These are phyloP conservation scores for Rhizopus microsporus DNA, from an alignment of 371 early-diverging fungal species.

Conservation along the genomic window DNA sequence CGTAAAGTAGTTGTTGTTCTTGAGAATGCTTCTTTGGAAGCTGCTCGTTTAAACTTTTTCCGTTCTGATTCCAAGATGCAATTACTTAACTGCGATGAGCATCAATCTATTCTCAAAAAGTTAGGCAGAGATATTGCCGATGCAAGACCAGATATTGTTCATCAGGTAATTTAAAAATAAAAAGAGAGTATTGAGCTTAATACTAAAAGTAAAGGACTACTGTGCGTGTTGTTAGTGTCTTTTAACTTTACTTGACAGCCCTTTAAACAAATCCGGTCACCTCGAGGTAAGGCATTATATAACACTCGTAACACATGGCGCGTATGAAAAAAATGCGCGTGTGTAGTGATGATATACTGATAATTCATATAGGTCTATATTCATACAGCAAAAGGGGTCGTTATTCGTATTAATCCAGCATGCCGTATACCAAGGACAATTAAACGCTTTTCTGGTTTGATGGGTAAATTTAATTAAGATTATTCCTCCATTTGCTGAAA, in stretches of 20 bases:
- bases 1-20: constrained; percentile 87
- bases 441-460: constrained; percentile 96
- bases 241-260: constrained; percentile 94
- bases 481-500: neutral
- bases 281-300: constrained; percentile 64
- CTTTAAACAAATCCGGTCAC: constrained; percentile 96
- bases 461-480: constrained; percentile 59
- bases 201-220: neutral
- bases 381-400: constrained; percentile 89
- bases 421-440: constrained; percentile 98
- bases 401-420: constrained; percentile 96
- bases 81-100: constrained; percentile 96
- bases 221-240: constrained; percentile 70
- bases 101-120: constrained; percentile 85
- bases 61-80: constrained; percentile 84
- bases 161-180: constrained; percentile 67
- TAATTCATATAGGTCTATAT: constrained; percentile 75
- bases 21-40: constrained; percentile 89
- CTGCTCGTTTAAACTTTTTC: constrained; percentile 81
- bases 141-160: constrained; percentile 96
- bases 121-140: constrained; percentile 82
- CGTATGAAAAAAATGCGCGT: neutral
- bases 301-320: neutral
- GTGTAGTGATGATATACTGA: neutral
- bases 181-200: neutral